Evolutionary conservation across 192 early-diverging fungal genomes (phyloP).

Genomic region (Bifiguratus adelaidae): DNA sequence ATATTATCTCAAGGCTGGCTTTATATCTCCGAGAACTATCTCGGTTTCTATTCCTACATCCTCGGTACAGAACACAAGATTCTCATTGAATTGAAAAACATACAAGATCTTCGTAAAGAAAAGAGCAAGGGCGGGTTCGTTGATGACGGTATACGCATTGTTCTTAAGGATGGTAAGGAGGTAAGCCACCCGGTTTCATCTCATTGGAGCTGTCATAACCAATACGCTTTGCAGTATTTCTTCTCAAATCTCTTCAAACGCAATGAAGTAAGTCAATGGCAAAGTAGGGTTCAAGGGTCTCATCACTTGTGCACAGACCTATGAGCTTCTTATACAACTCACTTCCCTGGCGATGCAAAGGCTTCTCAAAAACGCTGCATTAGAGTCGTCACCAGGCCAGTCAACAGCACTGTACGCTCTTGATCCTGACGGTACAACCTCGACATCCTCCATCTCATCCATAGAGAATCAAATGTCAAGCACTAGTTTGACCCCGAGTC

Average conservation of each 20-base stretch:
- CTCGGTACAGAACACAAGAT: constrained; percentile 90
- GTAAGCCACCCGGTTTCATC: constrained; percentile 21
- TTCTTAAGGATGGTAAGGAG: constrained; percentile 70
- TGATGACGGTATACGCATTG: constrained; percentile 78
- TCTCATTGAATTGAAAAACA: constrained; percentile 84
- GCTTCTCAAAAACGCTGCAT: constrained; percentile 71
- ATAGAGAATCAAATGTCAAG: background rate
- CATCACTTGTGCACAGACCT: constrained; percentile 35
- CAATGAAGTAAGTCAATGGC: constrained; percentile 50
- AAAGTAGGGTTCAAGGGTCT: background rate
- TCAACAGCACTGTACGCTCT: constrained; percentile 10
- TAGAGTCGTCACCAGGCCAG: constrained; percentile 50
- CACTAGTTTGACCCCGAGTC: constrained; percentile 6
- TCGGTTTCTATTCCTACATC: constrained; percentile 93
- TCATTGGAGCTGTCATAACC: constrained; percentile 4
- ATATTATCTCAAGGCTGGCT: constrained; percentile 95
- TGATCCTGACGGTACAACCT: background rate
- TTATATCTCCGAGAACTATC: constrained; percentile 86
- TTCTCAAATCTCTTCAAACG: constrained; percentile 95
- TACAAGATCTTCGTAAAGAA: constrained; percentile 80
- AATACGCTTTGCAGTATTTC: constrained; percentile 43
- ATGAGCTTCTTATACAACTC: constrained; percentile 87
- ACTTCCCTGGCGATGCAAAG: constrained; percentile 79
- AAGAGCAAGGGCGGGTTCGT: constrained; percentile 86
- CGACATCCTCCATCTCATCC: background rate